A percentile compares a stretch with the other conserved stretches of the same genome.
Conservation (phyloP, 768 basidiomycete species). For the Tylopilus felleus region DNA sequence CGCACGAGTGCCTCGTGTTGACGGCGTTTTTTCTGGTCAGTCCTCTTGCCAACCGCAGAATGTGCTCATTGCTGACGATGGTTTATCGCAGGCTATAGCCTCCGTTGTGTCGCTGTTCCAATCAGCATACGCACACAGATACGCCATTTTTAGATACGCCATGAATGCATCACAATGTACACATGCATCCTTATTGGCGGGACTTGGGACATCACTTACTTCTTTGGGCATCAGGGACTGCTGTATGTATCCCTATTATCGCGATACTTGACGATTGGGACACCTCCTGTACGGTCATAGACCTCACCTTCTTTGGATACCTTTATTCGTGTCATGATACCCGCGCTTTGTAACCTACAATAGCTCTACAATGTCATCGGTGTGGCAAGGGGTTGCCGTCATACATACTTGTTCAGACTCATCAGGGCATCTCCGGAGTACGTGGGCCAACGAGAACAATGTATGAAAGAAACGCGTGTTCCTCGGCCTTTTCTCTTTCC, state of each 20-base stretch:
- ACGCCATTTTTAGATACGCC: constrained; percentile 6
- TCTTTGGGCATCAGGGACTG: constrained; percentile 6
- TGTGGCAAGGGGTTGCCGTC: constrained; percentile 21
- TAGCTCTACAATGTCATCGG: constrained; percentile 4
- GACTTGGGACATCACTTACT: constrained; percentile 7
- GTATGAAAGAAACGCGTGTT: neutral
- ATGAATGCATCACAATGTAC: constrained; percentile 27
- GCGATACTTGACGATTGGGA: constrained; percentile 9
- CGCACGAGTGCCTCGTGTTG: neutral
- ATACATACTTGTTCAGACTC: neutral
- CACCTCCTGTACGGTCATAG: constrained; percentile 2
- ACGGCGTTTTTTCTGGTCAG: constrained; percentile 5
- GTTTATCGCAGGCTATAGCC: neutral
- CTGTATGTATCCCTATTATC: constrained; percentile 24
- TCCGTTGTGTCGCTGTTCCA: neutral
- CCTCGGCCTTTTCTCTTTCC: neutral
- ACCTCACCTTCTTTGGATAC: constrained; percentile 8
- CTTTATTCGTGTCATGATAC: constrained; percentile 14
- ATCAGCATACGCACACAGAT: neutral
- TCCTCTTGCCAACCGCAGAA: neutral
- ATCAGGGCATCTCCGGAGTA: neutral
- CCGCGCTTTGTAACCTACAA: constrained; percentile 9
- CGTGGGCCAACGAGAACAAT: neutral
- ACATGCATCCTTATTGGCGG: constrained; percentile 22
- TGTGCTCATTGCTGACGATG: neutral